Conservation (phyloP, 1,284 basidiomycete genomes). For the Erythrobasidium hasegawianum region DNA sequence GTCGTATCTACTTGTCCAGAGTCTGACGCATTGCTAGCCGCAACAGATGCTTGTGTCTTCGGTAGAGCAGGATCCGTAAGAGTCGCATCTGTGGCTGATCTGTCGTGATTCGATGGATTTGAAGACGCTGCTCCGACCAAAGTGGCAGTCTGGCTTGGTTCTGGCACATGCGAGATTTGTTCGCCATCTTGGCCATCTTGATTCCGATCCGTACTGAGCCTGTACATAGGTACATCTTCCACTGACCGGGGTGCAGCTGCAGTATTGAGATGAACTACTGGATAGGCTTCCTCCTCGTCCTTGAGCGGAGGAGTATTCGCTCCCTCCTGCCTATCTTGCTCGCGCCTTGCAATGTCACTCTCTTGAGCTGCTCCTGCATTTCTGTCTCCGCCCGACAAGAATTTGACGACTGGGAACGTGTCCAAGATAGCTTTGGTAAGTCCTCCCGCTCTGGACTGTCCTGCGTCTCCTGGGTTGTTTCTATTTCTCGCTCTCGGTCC, state of each 20-base stretch:
- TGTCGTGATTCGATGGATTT: too few species aligned
- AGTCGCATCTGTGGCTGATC: slow-evolving; percentile 10
- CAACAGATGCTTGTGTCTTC: not conserved
- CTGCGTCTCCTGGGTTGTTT: slow-evolving; percentile 35
- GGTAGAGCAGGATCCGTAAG: not conserved
- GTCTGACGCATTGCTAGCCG: not conserved
- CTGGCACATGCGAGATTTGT: too few species aligned
- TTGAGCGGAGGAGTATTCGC: not conserved
- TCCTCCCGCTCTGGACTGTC: slow-evolving; percentile 69
- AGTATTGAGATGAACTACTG: too few species aligned
- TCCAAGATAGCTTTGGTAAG: slow-evolving; percentile 84
- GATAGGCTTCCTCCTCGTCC: slow-evolving; percentile 6
- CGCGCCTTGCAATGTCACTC: not conserved
- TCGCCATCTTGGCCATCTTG: too few species aligned
- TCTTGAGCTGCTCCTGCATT: not conserved
- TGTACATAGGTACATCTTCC: too few species aligned
- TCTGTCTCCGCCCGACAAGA: slow-evolving; percentile 50
- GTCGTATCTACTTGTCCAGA: not conserved
- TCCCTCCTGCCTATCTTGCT: too few species aligned
- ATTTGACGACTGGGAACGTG: slow-evolving; percentile 89
- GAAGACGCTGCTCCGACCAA: too few species aligned
- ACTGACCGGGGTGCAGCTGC: too few species aligned
- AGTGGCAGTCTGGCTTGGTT: too few species aligned
- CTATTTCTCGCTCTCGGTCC: slow-evolving; percentile 59
- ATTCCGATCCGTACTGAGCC: too few species aligned